Percentiles rank a stretch among this genome's conserved stretches.
Evolutionary conservation across 2,329 filamentous ascomycete species (phyloP).

Genomic region (Epichloe scottii): DNA sequence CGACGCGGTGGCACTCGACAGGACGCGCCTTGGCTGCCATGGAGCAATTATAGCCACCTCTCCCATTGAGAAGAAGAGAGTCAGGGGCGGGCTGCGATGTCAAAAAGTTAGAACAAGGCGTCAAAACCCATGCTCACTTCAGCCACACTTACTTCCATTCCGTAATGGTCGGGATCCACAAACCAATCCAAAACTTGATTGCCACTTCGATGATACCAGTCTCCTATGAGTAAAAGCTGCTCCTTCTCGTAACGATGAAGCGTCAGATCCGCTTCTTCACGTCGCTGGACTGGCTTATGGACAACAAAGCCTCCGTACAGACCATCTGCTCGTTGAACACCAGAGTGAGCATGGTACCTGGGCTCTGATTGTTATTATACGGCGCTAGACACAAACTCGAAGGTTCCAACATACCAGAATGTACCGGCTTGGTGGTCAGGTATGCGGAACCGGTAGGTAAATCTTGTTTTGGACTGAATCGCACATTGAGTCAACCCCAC

Average conservation of each 20-base stretch:
- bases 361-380: background rate
- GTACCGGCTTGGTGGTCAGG: conserved; percentile 39
- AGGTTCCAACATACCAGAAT: conserved; percentile 37
- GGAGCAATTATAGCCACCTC: conserved; percentile 10
- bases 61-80: conserved; percentile 28
- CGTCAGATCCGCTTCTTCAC: conserved; percentile 11
- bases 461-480: conserved; percentile 39
- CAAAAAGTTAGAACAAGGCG: conserved; percentile 4
- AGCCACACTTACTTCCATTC: conserved; percentile 8
- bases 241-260: conserved; percentile 18
- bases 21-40: conserved; percentile 10
- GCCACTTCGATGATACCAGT: conserved; percentile 26
- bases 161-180: conserved; percentile 13
- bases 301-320: conserved; percentile 17
- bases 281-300: conserved; percentile 21
- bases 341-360: conserved; percentile 51
- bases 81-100: conserved; percentile 25
- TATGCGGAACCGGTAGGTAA: conserved; percentile 44
- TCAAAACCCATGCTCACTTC: conserved; percentile 6
- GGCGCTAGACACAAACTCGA: too few species aligned
- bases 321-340: conserved; percentile 28
- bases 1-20: conserved; percentile 6
- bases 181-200: conserved; percentile 14
- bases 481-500: conserved; percentile 47
- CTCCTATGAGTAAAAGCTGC: conserved; percentile 24